Evolutionary conservation across 768 basidiomycete genomes (phyloP).

Genomic region (Lactifluus echinatus): DNA sequence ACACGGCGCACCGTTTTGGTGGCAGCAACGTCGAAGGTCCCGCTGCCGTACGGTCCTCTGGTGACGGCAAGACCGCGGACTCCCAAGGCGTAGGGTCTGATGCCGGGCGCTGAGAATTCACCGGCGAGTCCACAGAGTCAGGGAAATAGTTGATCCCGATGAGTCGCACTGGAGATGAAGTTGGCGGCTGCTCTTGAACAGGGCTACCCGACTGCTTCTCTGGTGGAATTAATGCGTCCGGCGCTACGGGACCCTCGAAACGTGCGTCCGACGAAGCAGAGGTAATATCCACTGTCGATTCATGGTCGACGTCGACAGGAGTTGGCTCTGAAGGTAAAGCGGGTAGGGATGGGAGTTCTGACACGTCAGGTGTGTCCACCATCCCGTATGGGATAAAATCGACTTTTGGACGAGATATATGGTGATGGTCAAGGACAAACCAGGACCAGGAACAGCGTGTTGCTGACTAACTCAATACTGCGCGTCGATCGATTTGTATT

Average conservation of each 20-base stretch:
- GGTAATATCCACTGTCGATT: not conserved
- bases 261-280: not conserved
- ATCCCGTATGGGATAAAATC: not conserved
- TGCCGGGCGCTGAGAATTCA: constrained; percentile 42
- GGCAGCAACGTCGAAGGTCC: constrained; percentile 1
- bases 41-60: constrained; percentile 4
- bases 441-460: not conserved
- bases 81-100: constrained; percentile 65
- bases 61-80: constrained; percentile 39
- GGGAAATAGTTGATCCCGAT: constrained; percentile 20
- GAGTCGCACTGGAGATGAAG: constrained; percentile 8
- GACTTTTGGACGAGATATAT: not conserved
- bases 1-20: constrained; percentile 15
- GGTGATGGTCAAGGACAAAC: not conserved
- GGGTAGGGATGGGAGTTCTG: not conserved
- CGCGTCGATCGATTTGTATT: too few species aligned
- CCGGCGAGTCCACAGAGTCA: constrained; percentile 27
- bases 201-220: not conserved
- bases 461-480: constrained; percentile 14
- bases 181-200: not conserved
- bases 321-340: not conserved
- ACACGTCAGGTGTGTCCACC: not conserved
- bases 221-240: not conserved
- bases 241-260: not conserved
- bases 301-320: not conserved